These are phyloP conservation scores for Spinellus fusiger DNA, from an alignment of 192 early-diverging fungal genomes.

Conservation along the genomic window DNA sequence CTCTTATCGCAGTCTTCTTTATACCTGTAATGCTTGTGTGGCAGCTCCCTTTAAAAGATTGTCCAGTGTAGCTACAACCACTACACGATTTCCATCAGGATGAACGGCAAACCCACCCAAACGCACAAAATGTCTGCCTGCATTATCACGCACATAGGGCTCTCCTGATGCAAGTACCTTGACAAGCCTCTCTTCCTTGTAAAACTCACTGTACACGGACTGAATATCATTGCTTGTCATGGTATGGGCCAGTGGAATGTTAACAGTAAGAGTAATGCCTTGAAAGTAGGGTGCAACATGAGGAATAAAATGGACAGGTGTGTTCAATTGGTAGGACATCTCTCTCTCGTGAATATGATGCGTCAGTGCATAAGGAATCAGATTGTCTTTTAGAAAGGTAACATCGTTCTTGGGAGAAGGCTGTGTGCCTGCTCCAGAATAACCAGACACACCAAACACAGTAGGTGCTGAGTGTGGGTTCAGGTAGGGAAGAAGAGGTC, in stretches of 20 bases:
- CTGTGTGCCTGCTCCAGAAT: slow-evolving; percentile 98
- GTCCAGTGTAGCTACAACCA: slow-evolving; percentile 90
- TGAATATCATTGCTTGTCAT: slow-evolving; percentile 68
- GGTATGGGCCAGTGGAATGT: slow-evolving; percentile 74
- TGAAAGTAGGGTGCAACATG: slow-evolving; percentile 93
- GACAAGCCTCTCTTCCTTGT: slow-evolving; percentile 76
- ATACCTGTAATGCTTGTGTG: slow-evolving; percentile 91
- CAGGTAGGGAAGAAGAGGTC: slow-evolving; percentile 72
- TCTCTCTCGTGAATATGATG: slow-evolving; percentile 97
- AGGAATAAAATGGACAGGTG: slow-evolving; percentile 73
- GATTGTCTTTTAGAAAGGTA: slow-evolving; percentile 77
- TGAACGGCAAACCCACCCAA: slow-evolving; percentile 93
- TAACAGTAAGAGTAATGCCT: slow-evolving; percentile 87
- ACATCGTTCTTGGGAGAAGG: slow-evolving; percentile 96
- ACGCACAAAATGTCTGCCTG: slow-evolving; percentile 82
- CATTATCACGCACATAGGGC: slow-evolving; percentile 85
- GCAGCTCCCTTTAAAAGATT: slow-evolving; percentile 98
- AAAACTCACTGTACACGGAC: slow-evolving; percentile 65
- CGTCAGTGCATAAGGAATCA: slow-evolving; percentile 88
- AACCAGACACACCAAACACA: slow-evolving; percentile 94
- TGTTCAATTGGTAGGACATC: slow-evolving; percentile 68
- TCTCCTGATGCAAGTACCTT: slow-evolving; percentile 61
- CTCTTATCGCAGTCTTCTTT: neutral
- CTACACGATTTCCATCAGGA: slow-evolving; percentile 68
- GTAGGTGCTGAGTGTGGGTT: slow-evolving; percentile 52